Conservation (phyloP, 768 basidiomycete genomes). For the Chalciporus sphaerocephalus region DNA sequence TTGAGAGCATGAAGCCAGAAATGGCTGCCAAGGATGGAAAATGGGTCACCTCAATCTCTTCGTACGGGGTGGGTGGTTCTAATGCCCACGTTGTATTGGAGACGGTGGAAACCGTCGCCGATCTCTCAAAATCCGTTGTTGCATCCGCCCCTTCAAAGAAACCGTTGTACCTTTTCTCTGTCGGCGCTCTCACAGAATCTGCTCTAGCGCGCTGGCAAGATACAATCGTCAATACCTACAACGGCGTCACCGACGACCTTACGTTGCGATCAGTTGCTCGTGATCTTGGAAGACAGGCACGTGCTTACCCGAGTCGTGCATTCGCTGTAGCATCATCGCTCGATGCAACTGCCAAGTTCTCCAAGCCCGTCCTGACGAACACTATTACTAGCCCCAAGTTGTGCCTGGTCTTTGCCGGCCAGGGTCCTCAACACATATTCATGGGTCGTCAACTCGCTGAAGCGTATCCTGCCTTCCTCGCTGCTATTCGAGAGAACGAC, state of each 20-base stretch:
- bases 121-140: constrained; percentile 7
- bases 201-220: constrained; percentile 25
- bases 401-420: constrained; percentile 34
- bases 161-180: constrained; percentile 23
- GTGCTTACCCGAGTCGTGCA: constrained; percentile 26
- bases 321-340: constrained; percentile 25
- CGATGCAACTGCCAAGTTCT: constrained; percentile 25
- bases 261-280: constrained; percentile 26
- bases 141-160: constrained; percentile 5
- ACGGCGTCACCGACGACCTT: constrained; percentile 17
- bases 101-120: constrained; percentile 15
- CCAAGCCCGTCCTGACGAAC: constrained; percentile 26
- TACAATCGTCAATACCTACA: constrained; percentile 13
- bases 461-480: constrained; percentile 29
- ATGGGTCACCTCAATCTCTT: constrained; percentile 32
- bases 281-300: constrained; percentile 27
- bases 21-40: constrained; percentile 28
- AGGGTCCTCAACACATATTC: constrained; percentile 34
- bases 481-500: constrained; percentile 30
- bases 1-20: constrained; percentile 23
- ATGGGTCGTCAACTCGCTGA: constrained; percentile 37
- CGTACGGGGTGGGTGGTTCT: constrained; percentile 34
- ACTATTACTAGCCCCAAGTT: constrained; percentile 26
- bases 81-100: constrained; percentile 34
- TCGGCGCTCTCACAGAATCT: constrained; percentile 28